Evolutionary conservation across 495 filamentous ascomycete species (phyloP), one percentile per base, ranked within the genome.

Genomic region (Penicillium waksmanii): DNA sequence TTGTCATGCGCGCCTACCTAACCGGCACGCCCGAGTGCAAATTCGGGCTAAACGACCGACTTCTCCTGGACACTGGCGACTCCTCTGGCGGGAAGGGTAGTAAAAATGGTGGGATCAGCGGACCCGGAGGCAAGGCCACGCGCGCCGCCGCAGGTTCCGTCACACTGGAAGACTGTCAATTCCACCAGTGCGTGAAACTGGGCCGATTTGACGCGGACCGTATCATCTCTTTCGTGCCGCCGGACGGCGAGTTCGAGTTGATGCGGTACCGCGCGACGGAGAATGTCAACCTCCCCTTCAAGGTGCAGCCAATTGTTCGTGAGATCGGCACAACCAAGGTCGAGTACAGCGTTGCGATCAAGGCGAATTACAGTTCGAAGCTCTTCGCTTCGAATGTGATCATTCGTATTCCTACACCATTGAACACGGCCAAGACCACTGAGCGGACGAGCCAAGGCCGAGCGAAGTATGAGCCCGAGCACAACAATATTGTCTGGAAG

Each of bases 241-340:
- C 96, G 25, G 96, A 99, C 76, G 96, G 96, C 61, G 94, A 97
- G 66, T 99, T 99, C 75, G 96, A 99, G 79, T 84, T 99, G 56
- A 99, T 99, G 96, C 89, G 93, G 19, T 99, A 99, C 78, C 92
- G 96, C 61, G 94, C 96, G n/a, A 98, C 95, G 19, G 96, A 99
- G 73, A 98, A 99, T 69, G 94, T 99, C 70, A 99, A 99, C 72
- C 82, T 99, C 15, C 96, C 96, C 8, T 99, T 99, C 84, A 97
- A 96, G 73, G 92, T 99, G 53, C 96, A 98, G 71, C 93, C 93
- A 60, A 99, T 97, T 66, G 95, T 99, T 66, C 96, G 96, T 69
- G 96, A 99, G 73, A 84, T 97, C 53, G 93, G 94, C 63, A 96
- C 93, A 67, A 96, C 93, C 15, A 98, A 97, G 74, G 96, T 99